Evolutionary conservation across 257 asterid species (phyloP), one percentile per base, ranked within the genome.

Genomic region (Nyctanthes arbortristis): DNA sequence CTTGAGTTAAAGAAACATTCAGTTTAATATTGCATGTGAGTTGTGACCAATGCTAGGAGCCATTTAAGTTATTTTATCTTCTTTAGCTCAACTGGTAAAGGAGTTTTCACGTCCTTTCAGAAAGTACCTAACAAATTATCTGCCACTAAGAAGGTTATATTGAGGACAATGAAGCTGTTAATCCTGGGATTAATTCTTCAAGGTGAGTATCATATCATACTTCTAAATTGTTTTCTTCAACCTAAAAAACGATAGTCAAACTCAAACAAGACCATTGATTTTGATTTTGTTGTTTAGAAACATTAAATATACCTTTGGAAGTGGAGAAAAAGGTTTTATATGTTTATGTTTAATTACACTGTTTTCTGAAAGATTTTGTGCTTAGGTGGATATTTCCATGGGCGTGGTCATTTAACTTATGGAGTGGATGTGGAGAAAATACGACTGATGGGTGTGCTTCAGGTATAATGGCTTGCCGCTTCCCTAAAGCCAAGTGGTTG

Each of bases 341-440:
- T 9, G 37, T 56, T 30, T 37, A 31, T 47, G 7, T 61, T 33
- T 18, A 9, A 34, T 32, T 33, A 20, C 18, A 56, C 30, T 66
- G 22, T 18, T 61, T 57, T 39, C 74, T 58, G 16, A n/a, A n/a
- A n/a, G n/a, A 31, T 39, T 56, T 22, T 78, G 71, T 80, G 68
- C 76, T 61, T 70, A 93, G 99, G 99, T 71, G 99, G 99, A 66
- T 91, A 87, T 70, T 89, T 91, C 73, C 97, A 93, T 63, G 96
- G 94, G 18, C 96, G 85, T 0, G 75, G 67, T 58, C 56, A 87
- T 67, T 82, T 89, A 77, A 87, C 91, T 37, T 93, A 87, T 69
- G 99, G 99, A 75, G 81, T 91, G 71, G 96, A 91, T 77, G 55
- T 93, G 71, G 85, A 66, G 54, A 89, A 80, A 72, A 77, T 93